phyloP scores from a whole-genome alignment of 1,284 basidiomycete species.

The Chondrostereum purpureum region DNA sequence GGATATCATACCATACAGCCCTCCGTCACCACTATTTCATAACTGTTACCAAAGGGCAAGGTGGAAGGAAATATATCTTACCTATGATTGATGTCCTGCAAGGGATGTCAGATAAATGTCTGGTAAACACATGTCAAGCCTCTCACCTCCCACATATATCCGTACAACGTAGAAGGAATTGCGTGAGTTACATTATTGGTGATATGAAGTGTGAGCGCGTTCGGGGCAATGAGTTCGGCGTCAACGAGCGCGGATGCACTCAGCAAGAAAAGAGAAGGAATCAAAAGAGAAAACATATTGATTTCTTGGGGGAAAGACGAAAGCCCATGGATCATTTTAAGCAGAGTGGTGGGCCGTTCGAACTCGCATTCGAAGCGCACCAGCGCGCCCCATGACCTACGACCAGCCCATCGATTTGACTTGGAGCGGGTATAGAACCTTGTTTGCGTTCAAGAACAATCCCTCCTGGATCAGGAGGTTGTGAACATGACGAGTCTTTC shows the following conservation, averaged over 20 bases:
- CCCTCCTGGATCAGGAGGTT: too few relatives aligned
- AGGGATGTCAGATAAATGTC: not conserved
- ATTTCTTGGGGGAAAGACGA: too few relatives aligned
- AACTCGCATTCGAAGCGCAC: too few relatives aligned
- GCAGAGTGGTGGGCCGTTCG: too few relatives aligned
- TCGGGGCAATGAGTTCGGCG: conserved; percentile 18
- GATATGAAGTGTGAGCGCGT: conserved; percentile 21
- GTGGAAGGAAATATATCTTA: conserved; percentile 4
- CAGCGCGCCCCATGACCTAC: too few relatives aligned
- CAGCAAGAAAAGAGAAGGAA: too few relatives aligned
- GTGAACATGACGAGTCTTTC: too few relatives aligned
- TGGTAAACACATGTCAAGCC: not conserved
- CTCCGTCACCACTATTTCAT: conserved; percentile 24
- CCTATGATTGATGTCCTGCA: conserved; percentile 32
- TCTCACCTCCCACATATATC: conserved; percentile 29
- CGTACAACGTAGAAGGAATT: conserved; percentile 25
- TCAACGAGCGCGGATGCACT: not conserved
- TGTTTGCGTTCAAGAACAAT: too few relatives aligned
- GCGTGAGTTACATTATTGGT: conserved; percentile 19
- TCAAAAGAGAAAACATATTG: too few relatives aligned
- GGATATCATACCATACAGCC: conserved; percentile 22
- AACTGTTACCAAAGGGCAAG: not conserved
- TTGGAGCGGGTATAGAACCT: too few relatives aligned
- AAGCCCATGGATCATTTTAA: too few relatives aligned
- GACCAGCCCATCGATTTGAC: too few relatives aligned